Conservation (phyloP, 129 eudicot species). For the Ambrosia artemisiifolia region DNA sequence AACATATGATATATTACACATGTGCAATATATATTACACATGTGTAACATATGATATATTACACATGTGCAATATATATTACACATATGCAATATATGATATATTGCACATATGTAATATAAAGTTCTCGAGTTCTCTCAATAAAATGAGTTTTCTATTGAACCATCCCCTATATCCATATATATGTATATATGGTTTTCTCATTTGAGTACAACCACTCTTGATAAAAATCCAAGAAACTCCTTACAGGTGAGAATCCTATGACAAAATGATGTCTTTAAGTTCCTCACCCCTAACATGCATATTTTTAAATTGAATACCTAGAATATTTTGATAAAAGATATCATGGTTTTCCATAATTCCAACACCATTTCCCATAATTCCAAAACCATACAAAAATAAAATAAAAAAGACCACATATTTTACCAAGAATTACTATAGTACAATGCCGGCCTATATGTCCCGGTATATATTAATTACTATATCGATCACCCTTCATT, state of each 20-base stretch:
- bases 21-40: too few relatives aligned
- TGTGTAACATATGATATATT: too few relatives aligned
- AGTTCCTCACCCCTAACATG: constrained; percentile 35
- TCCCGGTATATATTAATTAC: neutral
- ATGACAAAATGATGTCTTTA: constrained; percentile 25
- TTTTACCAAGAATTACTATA: constrained; percentile 3
- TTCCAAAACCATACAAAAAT: constrained; percentile 16
- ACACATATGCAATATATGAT: too few relatives aligned
- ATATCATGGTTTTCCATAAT: constrained; percentile 32
- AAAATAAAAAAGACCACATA: constrained; percentile 6
- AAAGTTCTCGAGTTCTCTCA: too few relatives aligned
- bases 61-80: too few relatives aligned
- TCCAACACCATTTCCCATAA: constrained; percentile 20
- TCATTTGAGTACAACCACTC: neutral
- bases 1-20: too few relatives aligned
- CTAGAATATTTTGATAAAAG: constrained; percentile 31
- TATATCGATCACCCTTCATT: neutral
- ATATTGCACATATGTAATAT: too few relatives aligned
- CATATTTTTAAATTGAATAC: neutral
- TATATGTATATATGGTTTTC: neutral
- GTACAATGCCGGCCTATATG: neutral
- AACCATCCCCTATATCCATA: too few relatives aligned
- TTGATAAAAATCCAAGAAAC: constrained; percentile 12
- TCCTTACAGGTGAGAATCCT: constrained; percentile 31
- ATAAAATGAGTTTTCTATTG: too few relatives aligned